Percentiles rank a stretch among this genome's conserved stretches.
These are phyloP conservation scores for Prinsepia uniflora DNA, from an alignment of 306 rosid species.

Conservation along the genomic window DNA sequence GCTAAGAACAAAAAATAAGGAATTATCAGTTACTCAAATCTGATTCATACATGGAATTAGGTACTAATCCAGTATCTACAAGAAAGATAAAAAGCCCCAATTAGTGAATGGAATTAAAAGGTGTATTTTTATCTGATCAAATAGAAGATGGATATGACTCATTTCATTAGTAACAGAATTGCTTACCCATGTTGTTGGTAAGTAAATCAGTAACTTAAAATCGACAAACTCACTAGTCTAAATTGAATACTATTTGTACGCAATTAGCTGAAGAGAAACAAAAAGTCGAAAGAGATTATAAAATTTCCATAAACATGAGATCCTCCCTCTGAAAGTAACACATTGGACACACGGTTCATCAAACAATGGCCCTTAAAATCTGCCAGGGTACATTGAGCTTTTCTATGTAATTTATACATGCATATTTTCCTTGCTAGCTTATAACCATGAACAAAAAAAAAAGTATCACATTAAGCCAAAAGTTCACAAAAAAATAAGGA, in stretches of 20 bases:
- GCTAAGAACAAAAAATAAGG: slow-evolving; percentile 40
- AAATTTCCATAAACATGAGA: neutral
- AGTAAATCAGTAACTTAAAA: too few relatives aligned
- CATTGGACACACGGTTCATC: neutral
- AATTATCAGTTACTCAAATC: neutral
- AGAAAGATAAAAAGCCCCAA: neutral
- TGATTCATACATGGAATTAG: neutral
- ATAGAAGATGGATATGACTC: neutral
- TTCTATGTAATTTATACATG: neutral
- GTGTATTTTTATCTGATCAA: neutral
- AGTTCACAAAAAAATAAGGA: neutral
- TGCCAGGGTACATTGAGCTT: neutral
- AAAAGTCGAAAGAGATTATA: neutral
- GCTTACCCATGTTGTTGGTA: too few relatives aligned
- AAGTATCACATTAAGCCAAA: neutral
- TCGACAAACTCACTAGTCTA: too few relatives aligned
- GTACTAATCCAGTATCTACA: neutral
- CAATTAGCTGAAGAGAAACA: neutral
- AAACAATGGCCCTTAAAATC: neutral
- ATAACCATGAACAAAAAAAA: neutral
- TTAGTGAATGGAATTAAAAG: neutral
- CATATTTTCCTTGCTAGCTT: neutral
- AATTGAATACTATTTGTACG: neutral
- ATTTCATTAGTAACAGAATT: neutral
- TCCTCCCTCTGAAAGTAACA: neutral